Base-by-base conservation (phyloP, 306 rosid species). In the Cucurbita moschata region DNA sequence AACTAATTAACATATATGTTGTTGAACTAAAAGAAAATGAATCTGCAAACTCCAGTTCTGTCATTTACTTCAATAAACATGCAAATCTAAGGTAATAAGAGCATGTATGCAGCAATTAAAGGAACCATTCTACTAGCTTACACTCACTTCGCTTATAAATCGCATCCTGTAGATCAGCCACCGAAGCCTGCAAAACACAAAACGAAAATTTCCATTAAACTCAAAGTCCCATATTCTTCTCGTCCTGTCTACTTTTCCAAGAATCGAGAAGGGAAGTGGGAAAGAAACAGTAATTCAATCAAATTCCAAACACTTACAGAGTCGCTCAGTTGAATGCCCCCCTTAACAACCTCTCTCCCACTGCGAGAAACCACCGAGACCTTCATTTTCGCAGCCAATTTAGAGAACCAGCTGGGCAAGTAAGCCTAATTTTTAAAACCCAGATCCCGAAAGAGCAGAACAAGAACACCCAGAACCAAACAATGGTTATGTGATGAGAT, bases 81-180 rank as follows among this genome's bases (percentile, higher is more conserved):
- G 16, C 30, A 6, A 26, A 30, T 70, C 30, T 51, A 66, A 66
- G 39, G 42, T 23, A 68, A 57, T 21, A 38, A 59, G 43, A 55
- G 58, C 58, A 50, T 19, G 21, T 42, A 15, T 26, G 63, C 35
- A 21, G 42, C 60, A 26, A 50, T 15, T 38, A 71, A 72, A 37
- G 53, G 56, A 70, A 77, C 62, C 23, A 35, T n/a, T 54, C 63
- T 0, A 54, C 37, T 39, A 71, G 2, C 26, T 10, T 60, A 57
- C 56, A 84, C 99, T 89, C 84, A 94, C 99, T 85, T 89, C 87
- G 85, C 79, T 63, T 84, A 77, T 89, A 80, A 83, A 94, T 91
- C 40, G 85, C 99, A 77, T 80, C 91, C 82, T 94, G 99, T 73
- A 94, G 91, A 89, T 94, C 99, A 73, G 96, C 87, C 55, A 94